Percentiles rank a stretch among this genome's conserved stretches.
phyloP scores from a whole-genome alignment of 257 asterid species.

The Penstemon newberryi region DNA sequence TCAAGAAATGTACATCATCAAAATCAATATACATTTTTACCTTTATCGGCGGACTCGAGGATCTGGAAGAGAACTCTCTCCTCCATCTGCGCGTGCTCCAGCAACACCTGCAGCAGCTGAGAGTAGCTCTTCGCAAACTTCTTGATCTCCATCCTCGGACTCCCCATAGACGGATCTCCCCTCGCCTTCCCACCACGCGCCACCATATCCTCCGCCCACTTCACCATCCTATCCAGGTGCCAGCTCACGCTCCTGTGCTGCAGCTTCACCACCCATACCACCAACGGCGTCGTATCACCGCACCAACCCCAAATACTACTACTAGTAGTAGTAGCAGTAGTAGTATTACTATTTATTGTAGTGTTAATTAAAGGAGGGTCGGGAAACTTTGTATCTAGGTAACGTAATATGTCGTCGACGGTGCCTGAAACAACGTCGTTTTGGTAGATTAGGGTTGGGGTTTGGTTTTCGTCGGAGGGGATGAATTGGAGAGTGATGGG shows the following conservation, averaged over 20 bases:
- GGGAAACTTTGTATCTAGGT: constrained; percentile 81
- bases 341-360: not conserved
- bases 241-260: constrained; percentile 87
- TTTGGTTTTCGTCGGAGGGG: constrained; percentile 55
- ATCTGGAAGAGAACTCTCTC: constrained; percentile 85
- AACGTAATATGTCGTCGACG: constrained; percentile 58
- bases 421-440: constrained; percentile 85
- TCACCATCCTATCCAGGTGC: constrained; percentile 91
- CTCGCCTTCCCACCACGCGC: constrained; percentile 74
- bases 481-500: constrained; percentile 65
- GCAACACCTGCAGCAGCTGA: constrained; percentile 70
- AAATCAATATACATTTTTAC: constrained; percentile 33
- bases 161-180: constrained; percentile 94
- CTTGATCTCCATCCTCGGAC: constrained; percentile 87
- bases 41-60: constrained; percentile 91
- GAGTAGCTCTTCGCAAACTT: constrained; percentile 74
- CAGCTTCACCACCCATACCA: constrained; percentile 84
- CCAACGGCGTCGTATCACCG: constrained; percentile 79
- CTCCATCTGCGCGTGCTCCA: constrained; percentile 99
- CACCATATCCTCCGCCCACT: constrained; percentile 89
- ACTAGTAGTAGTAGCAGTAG: constrained; percentile 3
- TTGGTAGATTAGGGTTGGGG: constrained; percentile 61
- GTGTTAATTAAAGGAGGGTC: constrained; percentile 56
- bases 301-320: constrained; percentile 68
- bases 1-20: too few species aligned